phyloP scores from a whole-genome alignment of 1,284 basidiomycete species.

The Trametes versicolor region DNA sequence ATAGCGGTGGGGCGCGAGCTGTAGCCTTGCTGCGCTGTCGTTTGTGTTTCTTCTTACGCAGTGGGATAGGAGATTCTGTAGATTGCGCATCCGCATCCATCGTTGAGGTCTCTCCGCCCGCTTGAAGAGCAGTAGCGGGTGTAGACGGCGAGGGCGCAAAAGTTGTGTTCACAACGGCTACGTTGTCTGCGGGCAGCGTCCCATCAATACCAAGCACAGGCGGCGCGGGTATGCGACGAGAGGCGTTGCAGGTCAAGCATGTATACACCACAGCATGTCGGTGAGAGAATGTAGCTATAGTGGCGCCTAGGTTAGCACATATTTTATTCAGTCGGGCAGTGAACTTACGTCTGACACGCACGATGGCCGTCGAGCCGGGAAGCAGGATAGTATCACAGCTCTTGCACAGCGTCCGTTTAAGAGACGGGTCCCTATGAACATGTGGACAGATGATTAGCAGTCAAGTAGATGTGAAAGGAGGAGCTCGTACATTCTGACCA shows the following conservation, averaged over 20 bases:
- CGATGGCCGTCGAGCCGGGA: conserved; percentile 69
- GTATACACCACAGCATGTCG: conserved; percentile 64
- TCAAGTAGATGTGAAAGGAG: neutral
- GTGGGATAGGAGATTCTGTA: conserved; percentile 9
- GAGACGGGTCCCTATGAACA: conserved; percentile 73
- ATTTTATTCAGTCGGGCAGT: neutral
- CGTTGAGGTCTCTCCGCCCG: neutral
- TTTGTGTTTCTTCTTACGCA: neutral
- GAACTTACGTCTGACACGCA: conserved; percentile 70
- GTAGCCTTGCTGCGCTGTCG: conserved; percentile 11
- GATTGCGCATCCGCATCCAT: conserved; percentile 21
- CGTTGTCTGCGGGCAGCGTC: no score
- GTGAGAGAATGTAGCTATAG: conserved; percentile 58
- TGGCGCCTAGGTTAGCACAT: conserved; percentile 5
- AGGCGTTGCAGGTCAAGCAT: conserved; percentile 61
- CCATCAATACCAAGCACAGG: conserved; percentile 42
- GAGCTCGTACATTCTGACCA: conserved; percentile 72
- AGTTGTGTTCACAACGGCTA: no score
- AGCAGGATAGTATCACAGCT: conserved; percentile 71
- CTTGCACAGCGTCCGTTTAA: conserved; percentile 82
- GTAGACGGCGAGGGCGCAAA: neutral
- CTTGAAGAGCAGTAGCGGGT: neutral
- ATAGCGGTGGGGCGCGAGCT: conserved; percentile 59
- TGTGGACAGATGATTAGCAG: neutral
- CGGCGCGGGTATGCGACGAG: conserved; percentile 71